Evolutionary conservation across 345 rosid species (phyloP).

Genomic region (Sisymbrium irio): DNA sequence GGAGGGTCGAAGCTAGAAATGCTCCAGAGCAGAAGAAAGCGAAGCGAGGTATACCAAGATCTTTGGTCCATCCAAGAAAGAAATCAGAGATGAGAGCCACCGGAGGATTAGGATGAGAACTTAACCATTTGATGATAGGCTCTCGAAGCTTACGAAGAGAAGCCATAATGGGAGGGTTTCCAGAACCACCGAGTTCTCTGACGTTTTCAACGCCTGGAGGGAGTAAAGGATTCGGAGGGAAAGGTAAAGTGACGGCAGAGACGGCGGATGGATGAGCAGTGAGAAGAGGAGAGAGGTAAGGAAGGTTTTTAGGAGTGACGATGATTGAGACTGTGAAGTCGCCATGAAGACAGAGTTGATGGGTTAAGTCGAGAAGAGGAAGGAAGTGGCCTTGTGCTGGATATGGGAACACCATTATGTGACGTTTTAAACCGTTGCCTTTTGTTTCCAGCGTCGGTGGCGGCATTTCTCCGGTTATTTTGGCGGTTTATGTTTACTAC

Average conservation of each 20-base stretch:
- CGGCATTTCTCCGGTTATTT: neutral
- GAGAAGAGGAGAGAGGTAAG: constrained; percentile 46
- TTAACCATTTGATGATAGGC: constrained; percentile 51
- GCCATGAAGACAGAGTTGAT: constrained; percentile 43
- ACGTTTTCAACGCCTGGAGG: constrained; percentile 29
- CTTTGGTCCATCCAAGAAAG: constrained; percentile 62
- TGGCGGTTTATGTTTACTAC: neutral
- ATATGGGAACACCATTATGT: constrained; percentile 57
- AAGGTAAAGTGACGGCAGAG: constrained; percentile 16
- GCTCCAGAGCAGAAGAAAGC: constrained; percentile 48
- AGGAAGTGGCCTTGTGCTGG: constrained; percentile 75
- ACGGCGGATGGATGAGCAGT: constrained; percentile 15
- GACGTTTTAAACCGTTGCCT: constrained; percentile 10
- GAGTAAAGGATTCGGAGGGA: constrained; percentile 16
- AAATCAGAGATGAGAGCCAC: constrained; percentile 41
- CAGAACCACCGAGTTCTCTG: constrained; percentile 48
- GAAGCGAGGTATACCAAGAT: constrained; percentile 46
- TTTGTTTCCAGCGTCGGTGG: neutral
- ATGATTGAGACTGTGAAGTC: constrained; percentile 45
- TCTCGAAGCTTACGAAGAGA: constrained; percentile 37
- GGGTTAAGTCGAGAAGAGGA: constrained; percentile 32
- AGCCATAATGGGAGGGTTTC: constrained; percentile 40
- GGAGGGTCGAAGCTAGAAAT: constrained; percentile 27
- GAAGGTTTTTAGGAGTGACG: constrained; percentile 54
- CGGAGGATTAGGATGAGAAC: constrained; percentile 57